Conservation (phyloP, 371 early-diverging fungal genomes). For the Apophysomyces elegans region DNA sequence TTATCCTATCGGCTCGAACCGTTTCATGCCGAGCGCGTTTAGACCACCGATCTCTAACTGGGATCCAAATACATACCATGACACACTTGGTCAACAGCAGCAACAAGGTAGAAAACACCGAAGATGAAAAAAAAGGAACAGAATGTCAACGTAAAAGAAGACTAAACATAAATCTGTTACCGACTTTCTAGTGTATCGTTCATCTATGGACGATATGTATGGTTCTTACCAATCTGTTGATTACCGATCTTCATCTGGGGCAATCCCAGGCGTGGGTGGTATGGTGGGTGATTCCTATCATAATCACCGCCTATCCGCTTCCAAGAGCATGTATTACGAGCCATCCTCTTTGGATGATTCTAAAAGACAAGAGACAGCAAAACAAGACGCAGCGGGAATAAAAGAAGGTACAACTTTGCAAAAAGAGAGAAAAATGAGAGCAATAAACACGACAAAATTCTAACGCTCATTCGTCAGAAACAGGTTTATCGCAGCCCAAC, state of each 20-base stretch:
- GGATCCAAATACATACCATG: conserved; percentile 5
- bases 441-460: background rate
- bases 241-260: background rate
- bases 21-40: background rate
- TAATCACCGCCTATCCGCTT: background rate
- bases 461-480: background rate
- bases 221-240: background rate
- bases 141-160: too few species aligned
- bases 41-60: background rate
- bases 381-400: background rate
- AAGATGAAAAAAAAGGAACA: too few species aligned
- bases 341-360: background rate
- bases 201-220: conserved; percentile 4
- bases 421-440: background rate
- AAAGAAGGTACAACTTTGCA: background rate
- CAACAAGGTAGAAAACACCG: background rate
- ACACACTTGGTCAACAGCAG: background rate
- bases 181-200: background rate
- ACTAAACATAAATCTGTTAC: too few species aligned
- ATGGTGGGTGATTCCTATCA: background rate
- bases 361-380: background rate
- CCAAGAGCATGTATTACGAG: conserved; percentile 6
- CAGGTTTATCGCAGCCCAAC: background rate
- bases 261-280: background rate
- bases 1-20: background rate